These are phyloP conservation scores for Gossypium longicalyx DNA, from an alignment of 345 rosid species.

Conservation along the genomic window DNA sequence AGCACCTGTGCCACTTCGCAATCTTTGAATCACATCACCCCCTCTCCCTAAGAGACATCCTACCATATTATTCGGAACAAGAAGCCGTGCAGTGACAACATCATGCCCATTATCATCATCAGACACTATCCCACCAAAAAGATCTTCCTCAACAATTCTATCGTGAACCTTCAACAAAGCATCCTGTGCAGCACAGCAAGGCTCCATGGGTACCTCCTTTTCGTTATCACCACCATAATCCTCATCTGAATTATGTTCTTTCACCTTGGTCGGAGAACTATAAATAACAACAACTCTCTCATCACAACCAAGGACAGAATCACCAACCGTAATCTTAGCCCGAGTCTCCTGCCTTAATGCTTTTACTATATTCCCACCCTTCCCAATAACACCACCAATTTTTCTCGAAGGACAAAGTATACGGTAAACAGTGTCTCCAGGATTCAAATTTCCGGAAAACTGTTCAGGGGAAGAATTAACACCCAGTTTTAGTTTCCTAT, in stretches of 20 bases:
- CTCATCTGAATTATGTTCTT: constrained; percentile 20
- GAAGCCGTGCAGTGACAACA: constrained; percentile 40
- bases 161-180: constrained; percentile 57
- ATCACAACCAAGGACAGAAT: constrained; percentile 50
- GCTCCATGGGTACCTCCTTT: constrained; percentile 25
- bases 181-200: constrained; percentile 58
- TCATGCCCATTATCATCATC: constrained; percentile 36
- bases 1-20: constrained; percentile 55
- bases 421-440: constrained; percentile 51
- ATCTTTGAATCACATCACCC: constrained; percentile 53
- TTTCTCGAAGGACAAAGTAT: constrained; percentile 54
- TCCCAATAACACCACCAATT: constrained; percentile 61
- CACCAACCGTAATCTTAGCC: constrained; percentile 52
- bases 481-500: constrained; percentile 33
- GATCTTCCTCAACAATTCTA: constrained; percentile 44
- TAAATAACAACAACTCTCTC: constrained; percentile 55
- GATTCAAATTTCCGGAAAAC: constrained; percentile 24
- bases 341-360: constrained; percentile 46
- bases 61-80: constrained; percentile 53
- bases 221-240: constrained; percentile 26
- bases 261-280: constrained; percentile 35
- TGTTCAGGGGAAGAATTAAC: constrained; percentile 31
- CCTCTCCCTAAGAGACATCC: constrained; percentile 57
- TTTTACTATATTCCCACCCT: constrained; percentile 49
- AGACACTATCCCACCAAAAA: constrained; percentile 36